Percentiles rank a stretch among this genome's conserved stretches.
phyloP scores from a whole-genome alignment of 805 yeast genomes.

The Barnettozyma sucrosica region DNA sequence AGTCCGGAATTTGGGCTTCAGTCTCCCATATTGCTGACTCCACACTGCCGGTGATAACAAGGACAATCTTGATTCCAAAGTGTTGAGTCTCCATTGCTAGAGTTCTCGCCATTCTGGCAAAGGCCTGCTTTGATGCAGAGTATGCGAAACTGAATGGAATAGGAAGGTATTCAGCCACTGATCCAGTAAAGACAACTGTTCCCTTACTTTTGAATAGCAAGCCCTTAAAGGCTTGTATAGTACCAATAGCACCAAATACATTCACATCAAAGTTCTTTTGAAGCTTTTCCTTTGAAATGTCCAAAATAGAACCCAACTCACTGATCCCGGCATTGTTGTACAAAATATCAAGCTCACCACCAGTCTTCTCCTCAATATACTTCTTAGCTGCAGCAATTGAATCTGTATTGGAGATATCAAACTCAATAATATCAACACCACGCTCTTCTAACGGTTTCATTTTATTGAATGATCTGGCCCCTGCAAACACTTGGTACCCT shows the following conservation, averaged over 20 bases:
- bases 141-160: slow-evolving; percentile 32
- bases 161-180: slow-evolving; percentile 30
- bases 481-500: slow-evolving; percentile 36
- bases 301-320: slow-evolving; percentile 27
- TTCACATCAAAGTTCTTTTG: slow-evolving; percentile 28
- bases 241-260: slow-evolving; percentile 34
- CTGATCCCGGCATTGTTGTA: slow-evolving; percentile 38
- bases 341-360: slow-evolving; percentile 32
- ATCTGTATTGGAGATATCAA: slow-evolving; percentile 32
- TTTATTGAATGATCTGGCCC: slow-evolving; percentile 26
- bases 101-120: slow-evolving; percentile 31
- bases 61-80: slow-evolving; percentile 35
- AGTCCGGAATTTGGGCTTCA: slow-evolving; percentile 5
- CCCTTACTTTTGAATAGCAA: slow-evolving; percentile 31
- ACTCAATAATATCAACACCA: slow-evolving; percentile 28
- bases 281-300: slow-evolving; percentile 25
- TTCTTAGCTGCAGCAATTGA: slow-evolving; percentile 25
- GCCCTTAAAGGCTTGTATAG: slow-evolving; percentile 30
- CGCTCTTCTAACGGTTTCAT: slow-evolving; percentile 29
- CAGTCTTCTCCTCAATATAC: slow-evolving; percentile 24
- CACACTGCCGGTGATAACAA: slow-evolving; percentile 37
- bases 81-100: slow-evolving; percentile 33
- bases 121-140: slow-evolving; percentile 35
- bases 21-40: slow-evolving; percentile 27
- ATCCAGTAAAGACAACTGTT: slow-evolving; percentile 33